A percentile compares a stretch with the other conserved stretches of the same genome.
Conservation (phyloP, 2,329 filamentous ascomycete genomes). For the Grosmannia clavigera region DNA sequence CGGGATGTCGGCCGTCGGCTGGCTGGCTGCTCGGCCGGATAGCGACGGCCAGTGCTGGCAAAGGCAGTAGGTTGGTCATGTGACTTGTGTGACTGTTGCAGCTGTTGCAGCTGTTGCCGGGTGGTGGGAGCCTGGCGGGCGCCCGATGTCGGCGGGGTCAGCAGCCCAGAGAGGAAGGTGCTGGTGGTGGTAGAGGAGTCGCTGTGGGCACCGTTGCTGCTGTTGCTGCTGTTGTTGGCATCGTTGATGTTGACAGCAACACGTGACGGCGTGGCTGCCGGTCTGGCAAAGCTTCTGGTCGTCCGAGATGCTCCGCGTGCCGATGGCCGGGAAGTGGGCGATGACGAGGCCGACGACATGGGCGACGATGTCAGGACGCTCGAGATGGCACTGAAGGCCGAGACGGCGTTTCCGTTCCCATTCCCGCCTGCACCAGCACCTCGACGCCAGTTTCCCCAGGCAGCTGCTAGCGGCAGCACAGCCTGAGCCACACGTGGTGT, state of each 20-base stretch:
- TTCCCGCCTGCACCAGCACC: constrained; percentile 30
- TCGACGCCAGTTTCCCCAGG: constrained; percentile 92
- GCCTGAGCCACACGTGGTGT: constrained; percentile 76
- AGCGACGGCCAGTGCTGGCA: constrained; percentile 45
- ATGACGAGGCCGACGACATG: not conserved
- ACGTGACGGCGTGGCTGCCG: constrained; percentile 37
- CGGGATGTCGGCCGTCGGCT: constrained; percentile 13
- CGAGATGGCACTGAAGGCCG: constrained; percentile 32
- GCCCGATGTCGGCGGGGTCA: constrained; percentile 78
- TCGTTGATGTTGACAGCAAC: too few relatives aligned
- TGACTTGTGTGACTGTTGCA: too few relatives aligned
- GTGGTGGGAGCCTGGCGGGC: constrained; percentile 47
- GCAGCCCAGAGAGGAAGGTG: constrained; percentile 60
- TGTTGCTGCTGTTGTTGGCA: not conserved
- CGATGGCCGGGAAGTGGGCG: constrained; percentile 7
- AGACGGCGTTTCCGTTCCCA: not conserved
- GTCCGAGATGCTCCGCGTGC: not conserved
- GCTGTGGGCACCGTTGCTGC: constrained; percentile 16
- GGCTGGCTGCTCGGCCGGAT: constrained; percentile 37
- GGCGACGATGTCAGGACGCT: constrained; percentile 31
- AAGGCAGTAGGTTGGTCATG: constrained; percentile 41
- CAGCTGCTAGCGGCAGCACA: constrained; percentile 67
- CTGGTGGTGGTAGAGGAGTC: constrained; percentile 15
- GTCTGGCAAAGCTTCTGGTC: constrained; percentile 14
- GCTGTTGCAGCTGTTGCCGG: constrained; percentile 15